Percentiles rank a stretch among this genome's conserved stretches.
phyloP scores from a whole-genome alignment of 805 yeast genomes.

The Phaffomyces thermotolerans region DNA sequence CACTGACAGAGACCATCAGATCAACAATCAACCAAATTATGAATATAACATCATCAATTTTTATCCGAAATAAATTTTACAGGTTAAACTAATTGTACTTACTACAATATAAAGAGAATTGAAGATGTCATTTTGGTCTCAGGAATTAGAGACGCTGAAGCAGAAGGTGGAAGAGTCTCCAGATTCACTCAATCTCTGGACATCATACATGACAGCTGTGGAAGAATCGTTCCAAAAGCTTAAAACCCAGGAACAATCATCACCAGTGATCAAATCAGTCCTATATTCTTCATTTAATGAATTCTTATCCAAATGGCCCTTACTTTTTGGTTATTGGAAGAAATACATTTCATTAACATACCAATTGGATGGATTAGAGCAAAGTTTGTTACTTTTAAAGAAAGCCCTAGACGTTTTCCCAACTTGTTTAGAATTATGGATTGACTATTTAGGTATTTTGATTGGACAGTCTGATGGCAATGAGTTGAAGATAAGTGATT shows the following conservation, averaged over 20 bases:
- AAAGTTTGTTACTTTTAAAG: conserved; percentile 38
- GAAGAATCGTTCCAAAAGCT: background rate
- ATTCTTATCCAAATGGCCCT: conserved; percentile 49
- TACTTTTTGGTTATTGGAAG: conserved; percentile 57
- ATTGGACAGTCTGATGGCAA: conserved; percentile 33
- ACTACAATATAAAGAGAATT: no score
- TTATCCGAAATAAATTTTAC: background rate
- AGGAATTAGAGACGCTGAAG: background rate
- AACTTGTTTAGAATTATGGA: conserved; percentile 59
- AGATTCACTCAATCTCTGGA: background rate
- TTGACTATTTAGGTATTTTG: conserved; percentile 52
- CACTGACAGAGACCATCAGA: conserved; percentile 35
- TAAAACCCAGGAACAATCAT: background rate
- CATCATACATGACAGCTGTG: background rate
- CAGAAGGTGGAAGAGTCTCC: background rate
- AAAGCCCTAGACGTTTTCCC: conserved; percentile 46
- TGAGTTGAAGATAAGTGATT: conserved; percentile 6
- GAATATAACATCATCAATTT: background rate
- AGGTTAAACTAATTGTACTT: no score
- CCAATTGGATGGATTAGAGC: conserved; percentile 46
- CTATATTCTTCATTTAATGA: conserved; percentile 28
- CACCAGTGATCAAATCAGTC: background rate
- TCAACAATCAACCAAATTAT: background rate
- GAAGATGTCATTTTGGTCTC: background rate
- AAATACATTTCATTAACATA: conserved; percentile 47